Conservation (phyloP, 164 flowering plant species). For the Piper longum region DNA sequence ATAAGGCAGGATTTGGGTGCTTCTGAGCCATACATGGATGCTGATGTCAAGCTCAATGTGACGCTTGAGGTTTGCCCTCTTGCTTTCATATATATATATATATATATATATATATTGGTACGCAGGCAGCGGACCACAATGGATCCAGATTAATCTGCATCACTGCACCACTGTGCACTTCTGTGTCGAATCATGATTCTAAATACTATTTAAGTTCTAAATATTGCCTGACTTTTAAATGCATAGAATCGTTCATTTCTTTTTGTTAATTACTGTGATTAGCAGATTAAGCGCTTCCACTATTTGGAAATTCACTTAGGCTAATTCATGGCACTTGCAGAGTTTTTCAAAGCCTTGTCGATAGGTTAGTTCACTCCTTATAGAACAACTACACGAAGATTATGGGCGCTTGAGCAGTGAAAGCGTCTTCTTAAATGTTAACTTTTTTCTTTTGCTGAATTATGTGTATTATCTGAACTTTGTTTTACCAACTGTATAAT, state of each 20-base stretch:
- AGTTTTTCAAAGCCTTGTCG: conserved; percentile 56
- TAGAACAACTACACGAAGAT: conserved; percentile 49
- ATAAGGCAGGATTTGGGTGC: conserved; percentile 42
- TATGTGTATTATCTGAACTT: too few relatives aligned
- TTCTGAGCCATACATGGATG: conserved; percentile 43
- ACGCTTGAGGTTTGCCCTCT: conserved; percentile 44
- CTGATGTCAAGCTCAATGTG: conserved; percentile 46
- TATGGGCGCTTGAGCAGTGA: conserved; percentile 44
- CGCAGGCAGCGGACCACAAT: not conserved
- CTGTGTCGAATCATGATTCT: too few relatives aligned
- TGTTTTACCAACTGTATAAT: too few relatives aligned
- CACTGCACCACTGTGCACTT: too few relatives aligned
- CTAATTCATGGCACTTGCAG: conserved; percentile 17
- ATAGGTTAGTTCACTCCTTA: conserved; percentile 45
- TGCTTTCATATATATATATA: not conserved
- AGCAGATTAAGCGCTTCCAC: not conserved
- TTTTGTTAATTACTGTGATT: not conserved
- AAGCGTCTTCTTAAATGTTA: not conserved
- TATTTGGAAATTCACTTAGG: not conserved
- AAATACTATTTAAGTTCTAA: too few relatives aligned
- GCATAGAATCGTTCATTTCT: not conserved
- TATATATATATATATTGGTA: not conserved
- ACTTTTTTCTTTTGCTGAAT: not conserved
- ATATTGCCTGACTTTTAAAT: too few relatives aligned
- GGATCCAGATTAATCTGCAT: too few relatives aligned